A percentile compares a stretch with the other conserved stretches of the same genome.
Evolutionary conservation across 306 rosid genomes (phyloP).

Genomic region (Vicia villosa): DNA sequence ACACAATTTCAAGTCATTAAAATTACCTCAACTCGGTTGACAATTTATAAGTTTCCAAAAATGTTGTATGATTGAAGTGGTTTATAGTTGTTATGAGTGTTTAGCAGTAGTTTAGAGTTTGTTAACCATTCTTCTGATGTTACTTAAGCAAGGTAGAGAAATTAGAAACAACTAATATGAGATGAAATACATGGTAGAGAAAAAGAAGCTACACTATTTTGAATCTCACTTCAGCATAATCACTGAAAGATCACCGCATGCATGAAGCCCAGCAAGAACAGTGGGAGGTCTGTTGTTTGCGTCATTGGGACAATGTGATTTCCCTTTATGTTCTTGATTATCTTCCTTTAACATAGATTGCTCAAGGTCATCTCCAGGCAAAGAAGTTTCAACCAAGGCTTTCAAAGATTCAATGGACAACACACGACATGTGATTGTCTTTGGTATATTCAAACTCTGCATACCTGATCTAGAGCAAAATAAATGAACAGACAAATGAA

Average conservation of each 20-base stretch:
- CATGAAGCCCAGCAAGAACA: slow-evolving; percentile 97
- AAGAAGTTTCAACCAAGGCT: slow-evolving; percentile 55
- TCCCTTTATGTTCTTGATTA: slow-evolving; percentile 37
- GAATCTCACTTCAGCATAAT: slow-evolving; percentile 81
- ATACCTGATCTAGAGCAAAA: slow-evolving; percentile 64
- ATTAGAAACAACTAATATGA: slow-evolving; percentile 8
- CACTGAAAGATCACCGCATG: slow-evolving; percentile 96
- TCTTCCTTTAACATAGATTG: slow-evolving; percentile 33
- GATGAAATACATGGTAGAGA: slow-evolving; percentile 4
- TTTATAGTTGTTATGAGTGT: background rate
- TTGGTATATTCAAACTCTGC: slow-evolving; percentile 61
- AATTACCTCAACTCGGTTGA: background rate
- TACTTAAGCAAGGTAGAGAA: background rate
- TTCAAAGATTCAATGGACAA: slow-evolving; percentile 74
- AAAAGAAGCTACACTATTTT: slow-evolving; percentile 21
- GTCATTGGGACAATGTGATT: slow-evolving; percentile 33
- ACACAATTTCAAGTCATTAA: background rate
- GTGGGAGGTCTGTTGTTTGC: slow-evolving; percentile 46
- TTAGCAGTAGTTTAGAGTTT: slow-evolving; percentile 1
- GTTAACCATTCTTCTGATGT: background rate
- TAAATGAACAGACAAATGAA: slow-evolving; percentile 30
- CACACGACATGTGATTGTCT: slow-evolving; percentile 76
- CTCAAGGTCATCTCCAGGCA: slow-evolving; percentile 42
- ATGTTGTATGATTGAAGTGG: background rate
- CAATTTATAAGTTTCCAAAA: background rate